These are phyloP conservation scores for Astraeus odoratus DNA, from an alignment of 768 basidiomycete species.

Conservation along the genomic window DNA sequence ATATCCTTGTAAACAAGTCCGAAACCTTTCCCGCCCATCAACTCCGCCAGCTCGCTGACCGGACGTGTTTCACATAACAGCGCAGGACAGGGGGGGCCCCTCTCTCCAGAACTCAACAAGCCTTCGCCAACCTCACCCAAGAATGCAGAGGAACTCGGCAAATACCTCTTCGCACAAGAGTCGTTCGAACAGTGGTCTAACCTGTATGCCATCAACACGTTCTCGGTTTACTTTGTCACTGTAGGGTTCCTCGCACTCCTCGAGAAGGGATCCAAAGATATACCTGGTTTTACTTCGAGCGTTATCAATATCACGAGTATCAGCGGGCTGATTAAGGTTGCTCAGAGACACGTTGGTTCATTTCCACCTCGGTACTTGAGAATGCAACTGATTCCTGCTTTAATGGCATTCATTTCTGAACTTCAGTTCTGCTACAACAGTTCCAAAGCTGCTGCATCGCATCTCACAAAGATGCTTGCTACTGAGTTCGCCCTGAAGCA, in stretches of 20 bases:
- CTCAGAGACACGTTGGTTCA: constrained; percentile 70
- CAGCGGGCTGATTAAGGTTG: constrained; percentile 61
- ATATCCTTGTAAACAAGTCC: constrained; percentile 81
- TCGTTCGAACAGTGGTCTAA: constrained; percentile 55
- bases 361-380: neutral
- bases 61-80: constrained; percentile 30
- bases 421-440: constrained; percentile 76
- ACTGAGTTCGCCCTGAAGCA: constrained; percentile 69
- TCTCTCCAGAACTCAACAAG: constrained; percentile 50
- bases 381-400: neutral
- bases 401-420: neutral
- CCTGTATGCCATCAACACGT: constrained; percentile 61
- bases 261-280: constrained; percentile 61
- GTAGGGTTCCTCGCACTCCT: constrained; percentile 72
- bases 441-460: constrained; percentile 69
- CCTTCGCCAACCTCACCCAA: constrained; percentile 51
- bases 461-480: constrained; percentile 69
- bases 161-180: constrained; percentile 64
- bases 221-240: constrained; percentile 73
- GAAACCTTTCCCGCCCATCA: constrained; percentile 9
- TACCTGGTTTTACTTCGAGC: constrained; percentile 48
- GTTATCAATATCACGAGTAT: constrained; percentile 78
- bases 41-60: constrained; percentile 1
- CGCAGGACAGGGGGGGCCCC: constrained; percentile 69
- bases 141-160: constrained; percentile 58